These are phyloP conservation scores for Termitomyces sp. DNA, from an alignment of 768 basidiomycete species.

Conservation along the genomic window DNA sequence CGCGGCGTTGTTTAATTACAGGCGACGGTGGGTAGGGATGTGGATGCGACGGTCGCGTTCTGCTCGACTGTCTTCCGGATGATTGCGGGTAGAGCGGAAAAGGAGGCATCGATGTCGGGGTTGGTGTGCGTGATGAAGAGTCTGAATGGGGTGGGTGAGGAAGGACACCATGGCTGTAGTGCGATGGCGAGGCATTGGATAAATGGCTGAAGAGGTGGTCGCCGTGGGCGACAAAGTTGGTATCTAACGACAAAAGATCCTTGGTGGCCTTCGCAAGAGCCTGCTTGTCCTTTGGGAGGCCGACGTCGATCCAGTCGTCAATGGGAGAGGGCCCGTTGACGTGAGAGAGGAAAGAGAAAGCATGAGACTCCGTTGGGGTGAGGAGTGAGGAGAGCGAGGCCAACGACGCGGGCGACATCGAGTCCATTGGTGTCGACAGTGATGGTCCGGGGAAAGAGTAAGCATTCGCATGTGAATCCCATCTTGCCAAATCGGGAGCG, in stretches of 20 bases:
- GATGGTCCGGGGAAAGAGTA: conserved; percentile 13
- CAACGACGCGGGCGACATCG: conserved; percentile 19
- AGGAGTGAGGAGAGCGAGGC: conserved; percentile 44
- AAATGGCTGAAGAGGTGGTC: conserved; percentile 10
- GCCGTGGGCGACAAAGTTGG: conserved; percentile 16
- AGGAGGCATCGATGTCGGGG: conserved; percentile 20
- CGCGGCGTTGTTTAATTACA: conserved; percentile 6
- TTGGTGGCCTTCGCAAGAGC: conserved; percentile 78
- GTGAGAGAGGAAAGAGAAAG: conserved; percentile 63
- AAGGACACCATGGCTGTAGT: conserved; percentile 8
- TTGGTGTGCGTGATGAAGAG: conserved; percentile 24
- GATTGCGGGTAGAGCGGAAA: conserved; percentile 15
- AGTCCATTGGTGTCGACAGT: conserved; percentile 15
- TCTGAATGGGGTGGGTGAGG: conserved; percentile 17
- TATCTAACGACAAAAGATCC: conserved; percentile 76
- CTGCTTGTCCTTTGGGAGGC: conserved; percentile 52
- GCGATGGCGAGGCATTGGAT: conserved; percentile 13
- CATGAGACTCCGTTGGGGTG: conserved; percentile 63
- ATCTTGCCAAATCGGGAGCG: conserved; percentile 15
- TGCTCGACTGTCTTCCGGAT: conserved; percentile 13
- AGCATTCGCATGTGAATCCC: conserved; percentile 19
- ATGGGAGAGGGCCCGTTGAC: conserved; percentile 41
- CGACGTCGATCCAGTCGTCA: conserved; percentile 45
- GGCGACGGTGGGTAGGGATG: conserved; percentile 20
- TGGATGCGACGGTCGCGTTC: conserved; percentile 17